Evolutionary conservation across 352 stramenopile species (phyloP), one percentile per base, ranked within the genome.

Genomic region (Globisporangium okanoganense): DNA sequence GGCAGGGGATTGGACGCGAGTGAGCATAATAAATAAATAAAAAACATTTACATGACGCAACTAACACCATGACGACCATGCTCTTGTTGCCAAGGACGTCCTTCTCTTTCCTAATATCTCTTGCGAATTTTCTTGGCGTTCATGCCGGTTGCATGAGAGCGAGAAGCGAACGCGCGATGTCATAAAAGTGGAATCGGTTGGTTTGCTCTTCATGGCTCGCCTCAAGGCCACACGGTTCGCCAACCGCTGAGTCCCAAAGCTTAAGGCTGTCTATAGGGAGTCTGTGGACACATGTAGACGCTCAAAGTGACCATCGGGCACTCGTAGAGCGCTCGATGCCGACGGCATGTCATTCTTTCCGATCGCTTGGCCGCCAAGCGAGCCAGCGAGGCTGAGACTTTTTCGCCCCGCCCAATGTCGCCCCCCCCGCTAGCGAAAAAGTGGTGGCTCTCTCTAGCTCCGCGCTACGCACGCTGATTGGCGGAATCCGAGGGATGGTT

Each of bases 151-250:
- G n/a, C 49, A 56, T 56, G 49, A 43, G 29, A 31, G 43, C 3
- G 29, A 33, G 29, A 33, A 41, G 13, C 16, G n/a, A 47, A 33
- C 3, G 25, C 24, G 24, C n/a, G 18, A 41, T 36, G 61, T 64
- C 48, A 73, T 71, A 69, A 65, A 55, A 50, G 40, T 64, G 33
- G 43, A 20, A 48, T 58, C 44, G 45, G 35, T 63, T 14, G 27
- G 44, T 44, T 54, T 20, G 44, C 13, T 33, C 29, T 33, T 33
- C 29, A 33, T 33, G 29, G 29, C 29, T 50, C 29, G 20, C 29
- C 14, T 18, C 27, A 18, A n/a, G 40, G 9, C 4, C 5, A 18
- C 20, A 4, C 29, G 49, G 29, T n/a, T 56, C 10, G 29, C 29
- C 25, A 40, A 27, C 29, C 49, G 49, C 29, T 29, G 8, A 40